A percentile compares a stretch with the other conserved stretches of the same genome.
Evolutionary conservation across 352 stramenopile species (phyloP).

Genomic region (Achlya hypogyna): DNA sequence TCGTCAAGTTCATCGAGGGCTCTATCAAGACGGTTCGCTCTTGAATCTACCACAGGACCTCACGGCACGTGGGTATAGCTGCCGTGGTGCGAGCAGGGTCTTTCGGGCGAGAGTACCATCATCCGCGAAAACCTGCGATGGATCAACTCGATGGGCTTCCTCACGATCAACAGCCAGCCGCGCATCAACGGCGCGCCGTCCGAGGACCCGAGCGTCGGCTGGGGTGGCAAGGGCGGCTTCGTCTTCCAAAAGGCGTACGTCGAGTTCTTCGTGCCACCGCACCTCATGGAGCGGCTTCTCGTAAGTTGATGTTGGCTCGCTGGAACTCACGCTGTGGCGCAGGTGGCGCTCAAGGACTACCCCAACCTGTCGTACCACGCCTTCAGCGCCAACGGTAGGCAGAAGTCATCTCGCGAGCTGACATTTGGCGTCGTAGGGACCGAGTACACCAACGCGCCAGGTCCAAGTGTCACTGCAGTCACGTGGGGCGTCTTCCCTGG

Average conservation of each 20-base stretch:
- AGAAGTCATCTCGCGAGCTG: neutral
- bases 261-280: slow-evolving; percentile 94
- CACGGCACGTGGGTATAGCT: slow-evolving; percentile 78
- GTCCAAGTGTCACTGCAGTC: slow-evolving; percentile 88
- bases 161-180: slow-evolving; percentile 95
- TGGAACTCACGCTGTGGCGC: neutral
- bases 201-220: slow-evolving; percentile 88
- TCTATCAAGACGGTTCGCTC: slow-evolving; percentile 37
- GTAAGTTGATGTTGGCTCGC: slow-evolving; percentile 21
- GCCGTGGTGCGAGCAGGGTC: slow-evolving; percentile 94
- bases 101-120: slow-evolving; percentile 87
- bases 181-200: slow-evolving; percentile 87
- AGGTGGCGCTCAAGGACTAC: slow-evolving; percentile 37
- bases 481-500: slow-evolving; percentile 97
- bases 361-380: slow-evolving; percentile 72
- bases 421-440: slow-evolving; percentile 26
- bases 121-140: slow-evolving; percentile 79
- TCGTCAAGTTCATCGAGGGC: slow-evolving; percentile 80
- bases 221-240: slow-evolving; percentile 89
- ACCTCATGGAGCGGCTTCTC: slow-evolving; percentile 55
- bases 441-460: slow-evolving; percentile 63
- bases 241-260: slow-evolving; percentile 99
- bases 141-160: slow-evolving; percentile 85
- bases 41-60: slow-evolving; percentile 48
- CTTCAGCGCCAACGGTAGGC: slow-evolving; percentile 32